Conservation (phyloP, 2,329 filamentous ascomycete genomes). For the Aspergillus pseudoterreus region DNA sequence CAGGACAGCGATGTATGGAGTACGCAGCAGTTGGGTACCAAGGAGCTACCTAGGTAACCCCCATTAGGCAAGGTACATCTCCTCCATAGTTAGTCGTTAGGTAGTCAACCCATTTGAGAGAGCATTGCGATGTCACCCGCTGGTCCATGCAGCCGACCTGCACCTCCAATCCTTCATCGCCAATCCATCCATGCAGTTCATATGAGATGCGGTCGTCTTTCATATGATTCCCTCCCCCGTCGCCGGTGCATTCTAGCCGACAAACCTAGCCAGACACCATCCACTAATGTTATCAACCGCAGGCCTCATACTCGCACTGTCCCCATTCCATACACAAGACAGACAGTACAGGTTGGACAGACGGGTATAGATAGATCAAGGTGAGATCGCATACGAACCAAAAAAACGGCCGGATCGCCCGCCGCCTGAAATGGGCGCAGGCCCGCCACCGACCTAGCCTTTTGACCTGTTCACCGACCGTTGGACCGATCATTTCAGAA, state of each 20-base stretch:
- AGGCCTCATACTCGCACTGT: too few species aligned
- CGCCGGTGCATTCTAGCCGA: not conserved
- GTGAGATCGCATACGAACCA: not conserved
- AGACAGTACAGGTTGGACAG: too few species aligned
- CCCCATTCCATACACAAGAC: too few species aligned
- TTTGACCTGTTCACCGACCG: slow-evolving; percentile 19
- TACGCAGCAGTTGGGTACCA: too few species aligned
- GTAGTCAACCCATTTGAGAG: not conserved
- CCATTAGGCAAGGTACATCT: too few species aligned
- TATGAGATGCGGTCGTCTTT: not conserved
- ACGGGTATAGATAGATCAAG: too few species aligned
- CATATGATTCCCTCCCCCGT: not conserved
- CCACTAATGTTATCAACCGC: too few species aligned
- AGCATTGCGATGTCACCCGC: not conserved
- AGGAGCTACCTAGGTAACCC: too few species aligned
- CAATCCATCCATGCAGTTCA: not conserved
- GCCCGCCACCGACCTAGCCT: slow-evolving; percentile 10
- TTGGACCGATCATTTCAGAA: slow-evolving; percentile 17
- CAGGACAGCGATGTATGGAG: too few species aligned
- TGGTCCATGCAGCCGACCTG: not conserved
- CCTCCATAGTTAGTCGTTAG: not conserved
- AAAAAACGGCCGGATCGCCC: not conserved
- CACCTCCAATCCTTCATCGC: not conserved
- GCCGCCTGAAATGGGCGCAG: slow-evolving; percentile 1
- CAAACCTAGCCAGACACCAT: not conserved